These are phyloP conservation scores for Kodamaea fukazawae DNA, from an alignment of 805 yeast genomes.

Conservation along the genomic window DNA sequence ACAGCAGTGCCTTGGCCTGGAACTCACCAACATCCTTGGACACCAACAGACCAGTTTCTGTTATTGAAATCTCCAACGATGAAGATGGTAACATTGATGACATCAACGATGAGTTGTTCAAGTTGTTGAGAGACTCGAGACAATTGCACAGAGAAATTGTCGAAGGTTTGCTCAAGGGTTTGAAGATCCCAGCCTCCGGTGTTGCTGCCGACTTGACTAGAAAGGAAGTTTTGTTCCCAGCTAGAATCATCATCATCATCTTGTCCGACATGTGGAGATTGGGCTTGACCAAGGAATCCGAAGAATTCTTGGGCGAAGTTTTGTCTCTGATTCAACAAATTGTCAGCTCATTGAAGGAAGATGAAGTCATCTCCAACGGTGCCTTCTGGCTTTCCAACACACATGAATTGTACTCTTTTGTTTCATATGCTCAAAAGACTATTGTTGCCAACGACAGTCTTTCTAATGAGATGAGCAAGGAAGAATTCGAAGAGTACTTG, in stretches of 20 bases:
- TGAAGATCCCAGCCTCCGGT: slow-evolving; percentile 82
- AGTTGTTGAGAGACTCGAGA: slow-evolving; percentile 66
- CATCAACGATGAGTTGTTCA: slow-evolving; percentile 72
- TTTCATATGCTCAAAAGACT: slow-evolving; percentile 89
- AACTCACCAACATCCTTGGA: slow-evolving; percentile 33
- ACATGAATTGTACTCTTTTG: slow-evolving; percentile 92
- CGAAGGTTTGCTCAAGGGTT: slow-evolving; percentile 78
- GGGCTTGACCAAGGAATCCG: slow-evolving; percentile 89
- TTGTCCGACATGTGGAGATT: slow-evolving; percentile 98
- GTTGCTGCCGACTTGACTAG: slow-evolving; percentile 79
- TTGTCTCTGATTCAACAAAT: slow-evolving; percentile 81
- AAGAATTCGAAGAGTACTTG: slow-evolving; percentile 86
- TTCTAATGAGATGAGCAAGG: slow-evolving; percentile 80
- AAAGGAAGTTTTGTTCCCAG: slow-evolving; percentile 93
- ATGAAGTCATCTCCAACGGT: slow-evolving; percentile 84
- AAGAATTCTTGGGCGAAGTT: slow-evolving; percentile 85
- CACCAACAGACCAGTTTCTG: slow-evolving; percentile 58
- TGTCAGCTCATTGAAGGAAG: slow-evolving; percentile 77
- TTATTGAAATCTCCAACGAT: slow-evolving; percentile 53
- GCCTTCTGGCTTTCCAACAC: slow-evolving; percentile 98
- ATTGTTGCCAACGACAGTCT: slow-evolving; percentile 79
- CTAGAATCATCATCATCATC: slow-evolving; percentile 87
- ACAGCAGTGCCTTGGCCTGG: slow-evolving; percentile 38
- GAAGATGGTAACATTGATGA: slow-evolving; percentile 59
- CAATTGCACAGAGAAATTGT: slow-evolving; percentile 78